These are phyloP conservation scores for Herpetospermum pedunculosum DNA, from an alignment of 306 rosid genomes.

Conservation along the genomic window DNA sequence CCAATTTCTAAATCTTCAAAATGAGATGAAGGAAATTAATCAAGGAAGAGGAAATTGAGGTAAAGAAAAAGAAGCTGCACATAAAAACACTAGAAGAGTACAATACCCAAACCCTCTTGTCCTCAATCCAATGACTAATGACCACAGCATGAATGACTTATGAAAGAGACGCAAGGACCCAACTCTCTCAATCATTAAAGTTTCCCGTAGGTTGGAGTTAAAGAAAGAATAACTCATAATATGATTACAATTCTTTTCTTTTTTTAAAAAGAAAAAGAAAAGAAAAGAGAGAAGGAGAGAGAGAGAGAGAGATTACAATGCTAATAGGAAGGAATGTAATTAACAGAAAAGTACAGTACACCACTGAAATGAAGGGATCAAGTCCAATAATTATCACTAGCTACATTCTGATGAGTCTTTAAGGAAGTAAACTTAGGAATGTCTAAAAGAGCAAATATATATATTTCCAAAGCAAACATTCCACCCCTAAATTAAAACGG, in stretches of 20 bases:
- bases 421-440: not conserved
- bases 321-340: not conserved
- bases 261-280: no score
- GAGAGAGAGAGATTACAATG: not conserved
- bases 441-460: not conserved
- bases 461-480: not conserved
- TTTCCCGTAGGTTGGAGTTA: not conserved
- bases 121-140: not conserved
- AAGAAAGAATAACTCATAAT: not conserved
- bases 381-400: not conserved
- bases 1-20: not conserved
- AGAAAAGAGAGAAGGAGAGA: not conserved
- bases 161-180: slow-evolving; percentile 2
- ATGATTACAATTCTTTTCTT: not conserved
- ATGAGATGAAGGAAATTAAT: not conserved
- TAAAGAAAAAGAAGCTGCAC: not conserved
- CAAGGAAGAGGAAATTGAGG: not conserved
- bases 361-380: not conserved
- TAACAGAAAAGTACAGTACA: not conserved
- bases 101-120: slow-evolving; percentile 3
- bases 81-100: slow-evolving; percentile 1
- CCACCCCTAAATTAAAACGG: not conserved
- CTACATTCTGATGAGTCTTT: not conserved
- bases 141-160: slow-evolving; percentile 5
- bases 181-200: not conserved